Evolutionary conservation across 192 early-diverging fungal genomes (phyloP), one percentile per base, ranked within the genome.

Genomic region (Podila epicladia): DNA sequence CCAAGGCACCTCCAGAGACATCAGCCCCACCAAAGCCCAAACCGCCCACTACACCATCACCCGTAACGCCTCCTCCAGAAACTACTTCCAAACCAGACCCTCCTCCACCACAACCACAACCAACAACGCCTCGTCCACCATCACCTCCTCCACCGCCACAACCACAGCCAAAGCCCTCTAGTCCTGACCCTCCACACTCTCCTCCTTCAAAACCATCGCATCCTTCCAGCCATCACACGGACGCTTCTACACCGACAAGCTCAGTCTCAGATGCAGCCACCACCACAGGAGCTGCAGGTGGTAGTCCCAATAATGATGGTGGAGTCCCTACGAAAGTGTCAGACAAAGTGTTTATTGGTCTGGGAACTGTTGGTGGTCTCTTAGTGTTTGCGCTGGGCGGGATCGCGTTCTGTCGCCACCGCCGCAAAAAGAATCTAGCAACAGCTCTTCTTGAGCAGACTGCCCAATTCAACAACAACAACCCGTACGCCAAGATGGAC

Each of bases 381-480:
- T 9, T 84, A 3, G 49, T 83, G 8, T 62, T 83, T 71, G 71
- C 66, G 2, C 65, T 65, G 13, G 71, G 77, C 17, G 38, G 67
- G 15, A 17, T 86, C 13, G 77, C 82, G 1, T 70, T 77, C 67
- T 67, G 71, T 26, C 77, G 67, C 53, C 64, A 71, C 29, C 73
- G 68, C 24, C 82, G 62, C 48, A 76, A 72, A 67, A 86, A 77
- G 72, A 74, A 67, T 50, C 65, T 73, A 33, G 74, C 71, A 22
- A 49, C 32, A 37, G 79, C 55, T 17, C 64, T 73, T 48, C 65
- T 66, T 55, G 33, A 78, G 50, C 85, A 71, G 49, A 83, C 71
- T 0, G 62, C 65, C 31, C 85, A 65, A 62, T 85, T 82, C 73
- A 86, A 74, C 64, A 63, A 83, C 67, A 85, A 79, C 45, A 72